phyloP scores from a whole-genome alignment of 768 basidiomycete species.

The Chalciporus pseudorubinellus region DNA sequence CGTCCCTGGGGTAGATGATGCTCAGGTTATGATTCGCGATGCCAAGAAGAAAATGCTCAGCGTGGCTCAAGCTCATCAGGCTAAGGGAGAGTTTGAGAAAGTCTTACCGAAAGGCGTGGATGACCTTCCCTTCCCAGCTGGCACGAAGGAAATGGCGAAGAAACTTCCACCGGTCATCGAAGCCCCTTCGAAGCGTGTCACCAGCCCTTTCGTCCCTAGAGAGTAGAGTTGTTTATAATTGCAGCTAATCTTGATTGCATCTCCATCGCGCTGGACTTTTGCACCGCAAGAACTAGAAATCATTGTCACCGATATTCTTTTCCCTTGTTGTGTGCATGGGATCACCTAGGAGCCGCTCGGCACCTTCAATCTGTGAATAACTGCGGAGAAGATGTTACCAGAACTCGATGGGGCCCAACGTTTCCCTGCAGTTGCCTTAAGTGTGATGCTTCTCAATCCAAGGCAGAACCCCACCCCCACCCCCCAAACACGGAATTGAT shows the following conservation, averaged over 20 bases:
- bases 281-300: neutral
- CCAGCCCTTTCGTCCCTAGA: conserved; percentile 76
- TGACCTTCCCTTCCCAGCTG: conserved; percentile 90
- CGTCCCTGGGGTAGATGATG: conserved; percentile 87
- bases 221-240: conserved; percentile 41
- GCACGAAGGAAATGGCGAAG: conserved; percentile 73
- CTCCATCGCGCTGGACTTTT: neutral
- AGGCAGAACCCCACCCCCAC: too few relatives aligned
- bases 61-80: conserved; percentile 59
- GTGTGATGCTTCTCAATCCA: too few relatives aligned
- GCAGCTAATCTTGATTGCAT: conserved; percentile 4
- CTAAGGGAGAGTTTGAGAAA: conserved; percentile 71
- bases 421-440: too few relatives aligned
- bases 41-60: conserved; percentile 84
- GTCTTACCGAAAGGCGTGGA: conserved; percentile 80
- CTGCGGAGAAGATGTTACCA: too few relatives aligned
- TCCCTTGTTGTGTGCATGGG: too few relatives aligned
- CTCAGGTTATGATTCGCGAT: conserved; percentile 82
- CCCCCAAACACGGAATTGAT: too few relatives aligned
- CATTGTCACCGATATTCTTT: too few relatives aligned
- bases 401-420: too few relatives aligned
- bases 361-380: too few relatives aligned
- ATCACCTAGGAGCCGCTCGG: too few relatives aligned
- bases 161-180: conserved; percentile 62
- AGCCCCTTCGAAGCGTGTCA: conserved; percentile 68